Evolutionary conservation across 495 filamentous ascomycete species (phyloP), one percentile per base, ranked within the genome.

Genomic region (Lichenothelia convexa): DNA sequence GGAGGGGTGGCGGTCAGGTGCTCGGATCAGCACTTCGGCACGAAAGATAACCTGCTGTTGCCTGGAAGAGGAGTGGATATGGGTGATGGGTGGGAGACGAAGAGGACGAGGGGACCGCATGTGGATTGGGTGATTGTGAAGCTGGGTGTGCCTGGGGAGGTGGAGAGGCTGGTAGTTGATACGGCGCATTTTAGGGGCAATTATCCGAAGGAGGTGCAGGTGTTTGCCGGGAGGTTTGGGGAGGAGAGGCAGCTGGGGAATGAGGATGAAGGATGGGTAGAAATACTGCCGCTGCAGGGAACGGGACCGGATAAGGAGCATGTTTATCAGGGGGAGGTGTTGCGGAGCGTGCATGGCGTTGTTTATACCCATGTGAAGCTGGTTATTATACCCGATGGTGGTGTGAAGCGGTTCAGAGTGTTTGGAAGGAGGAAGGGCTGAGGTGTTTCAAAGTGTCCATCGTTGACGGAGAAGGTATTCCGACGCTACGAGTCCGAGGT

Each of bases 71-170:
- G 86, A 5, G 71, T 76, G 50, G 76, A 94, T 56, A 93, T 93
- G 84, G 79, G 84, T 21, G 85, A 92, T 54, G 86, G 86, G 2
- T 94, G 86, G 85, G 85, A 94, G 58, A 94, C 85, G 8, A 74
- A 77, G 36, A 68, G 86, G 24, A 83, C 76, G 21, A 59, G 86
- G 18, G 71, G 65, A 17, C 71, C 71, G 45, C 86, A 94, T 56
- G 61, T 79, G 15, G 86, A 94, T 57, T 93, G 86, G 85, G 67
- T 75, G 7, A 74, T 93, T 42, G 65, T 91, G 35, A 67, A 68
- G 43, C 68, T 94, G 17, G 85, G 85, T 5, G 66, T 74, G 1
- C 62, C 68, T 12, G 84, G 80, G 0, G 64, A 64, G 26, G 68
- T 92, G 30, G 65, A 75, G 40, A 71, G 68, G 46, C 58, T 93